Evolutionary conservation across 2,329 filamentous ascomycete genomes (phyloP), one percentile per base, ranked within the genome.

Genomic region (Aureobasidium mangrovei): DNA sequence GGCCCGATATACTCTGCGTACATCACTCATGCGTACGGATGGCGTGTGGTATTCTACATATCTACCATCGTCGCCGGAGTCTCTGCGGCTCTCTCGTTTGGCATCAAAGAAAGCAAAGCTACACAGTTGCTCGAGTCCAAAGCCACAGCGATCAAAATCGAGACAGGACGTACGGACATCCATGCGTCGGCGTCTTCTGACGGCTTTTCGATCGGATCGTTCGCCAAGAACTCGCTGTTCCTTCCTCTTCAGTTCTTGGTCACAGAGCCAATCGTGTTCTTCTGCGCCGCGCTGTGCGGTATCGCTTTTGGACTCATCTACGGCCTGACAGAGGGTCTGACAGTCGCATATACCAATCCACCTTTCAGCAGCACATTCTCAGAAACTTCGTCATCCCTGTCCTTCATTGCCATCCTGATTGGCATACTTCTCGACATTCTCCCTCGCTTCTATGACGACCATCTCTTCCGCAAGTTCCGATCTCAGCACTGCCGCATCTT

Each of bases 361-460:
- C 58, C 58, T 4, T 60, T 60, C 53, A 39, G 54, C 35, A 60
- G 71, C 48, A 65, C 68, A 1, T 69, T 74, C 57, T 58, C 63
- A 2, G 53, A 58, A 2, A 60, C 66, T 0, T 61, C 69, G 3
- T 61, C 88, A 86, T 38, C 66, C 60, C 59, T 70, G 68, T 8
- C 64, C 70, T 76, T 84, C 68, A 75, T 72, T 66, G 57, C 69
- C 79, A 61, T 88, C 84, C 64, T 88, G 85, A 69, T 86, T 0
- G 74, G 74, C 2, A 65, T 71, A 1, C 45, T 67, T 6, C 57
- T 71, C 12, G 71, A 69, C 33, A 64, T 72, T 4, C 56, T 74
- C 0, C 69, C 70, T 1, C 69, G 73, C 0, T 51, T 74, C 3
- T 62, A 72, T 35, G 74, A 76, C 40, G 57, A 61, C 27, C 62